Percentiles rank a stretch among this genome's conserved stretches.
phyloP scores from a whole-genome alignment of 768 basidiomycete genomes.

The Hygrocybe coccinea region DNA sequence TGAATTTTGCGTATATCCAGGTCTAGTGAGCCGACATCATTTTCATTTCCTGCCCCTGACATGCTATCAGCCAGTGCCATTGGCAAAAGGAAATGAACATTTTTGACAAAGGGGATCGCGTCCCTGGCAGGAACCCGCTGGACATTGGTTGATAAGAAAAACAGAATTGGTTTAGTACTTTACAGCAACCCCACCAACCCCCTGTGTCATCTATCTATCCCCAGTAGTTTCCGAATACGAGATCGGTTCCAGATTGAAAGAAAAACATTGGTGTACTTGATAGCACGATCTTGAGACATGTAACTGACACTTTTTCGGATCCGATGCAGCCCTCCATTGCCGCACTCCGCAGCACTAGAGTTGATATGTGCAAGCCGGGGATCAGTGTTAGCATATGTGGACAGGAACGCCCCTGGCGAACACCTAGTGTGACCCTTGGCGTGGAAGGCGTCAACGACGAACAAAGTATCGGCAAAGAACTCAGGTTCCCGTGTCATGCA shows the following conservation, averaged over 20 bases:
- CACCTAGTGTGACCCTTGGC: slow-evolving; percentile 28
- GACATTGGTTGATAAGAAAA: no score
- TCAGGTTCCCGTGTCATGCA: slow-evolving; percentile 26
- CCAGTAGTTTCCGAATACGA: background rate
- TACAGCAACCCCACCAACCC: no score
- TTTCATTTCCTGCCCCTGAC: no score
- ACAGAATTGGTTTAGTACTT: no score
- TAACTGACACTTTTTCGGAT: slow-evolving; percentile 29
- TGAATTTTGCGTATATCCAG: no score
- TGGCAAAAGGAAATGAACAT: no score
- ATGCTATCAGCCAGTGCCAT: no score
- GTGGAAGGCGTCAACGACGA: slow-evolving; percentile 29
- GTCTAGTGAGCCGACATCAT: no score
- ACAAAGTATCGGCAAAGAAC: slow-evolving; percentile 28
- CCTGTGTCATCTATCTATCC: background rate
- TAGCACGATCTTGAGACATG: slow-evolving; percentile 25
- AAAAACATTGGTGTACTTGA: slow-evolving; percentile 25
- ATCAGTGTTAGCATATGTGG: slow-evolving; percentile 23
- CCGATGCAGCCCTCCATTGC: slow-evolving; percentile 23
- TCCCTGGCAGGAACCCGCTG: no score
- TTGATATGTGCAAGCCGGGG: slow-evolving; percentile 23
- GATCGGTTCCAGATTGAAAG: slow-evolving; percentile 10
- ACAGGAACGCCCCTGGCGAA: slow-evolving; percentile 21
- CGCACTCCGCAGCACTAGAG: slow-evolving; percentile 31
- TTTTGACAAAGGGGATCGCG: no score